phyloP scores from a whole-genome alignment of 2,329 filamentous ascomycete genomes.

The Apiospora malaysiana region DNA sequence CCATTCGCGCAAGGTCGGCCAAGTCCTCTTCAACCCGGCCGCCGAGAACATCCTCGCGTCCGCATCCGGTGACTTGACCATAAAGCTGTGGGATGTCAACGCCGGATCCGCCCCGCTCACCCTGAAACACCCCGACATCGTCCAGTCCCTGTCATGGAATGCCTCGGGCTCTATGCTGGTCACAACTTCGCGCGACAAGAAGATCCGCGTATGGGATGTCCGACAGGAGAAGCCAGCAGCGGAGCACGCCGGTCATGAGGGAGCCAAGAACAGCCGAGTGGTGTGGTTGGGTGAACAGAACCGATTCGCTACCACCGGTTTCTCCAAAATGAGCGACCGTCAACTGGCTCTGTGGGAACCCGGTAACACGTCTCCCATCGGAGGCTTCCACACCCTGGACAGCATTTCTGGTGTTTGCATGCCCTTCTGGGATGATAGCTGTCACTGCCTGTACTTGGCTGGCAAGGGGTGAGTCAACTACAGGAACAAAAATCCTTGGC shows the following conservation, averaged over 20 bases:
- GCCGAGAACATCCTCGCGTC: conserved; percentile 96
- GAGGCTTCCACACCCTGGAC: conserved; percentile 88
- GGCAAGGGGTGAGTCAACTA: conserved; percentile 83
- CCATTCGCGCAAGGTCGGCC: conserved; percentile 94
- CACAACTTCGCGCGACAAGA: conserved; percentile 97
- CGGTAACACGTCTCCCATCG: conserved; percentile 83
- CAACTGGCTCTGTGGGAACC: conserved; percentile 97
- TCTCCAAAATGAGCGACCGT: conserved; percentile 97
- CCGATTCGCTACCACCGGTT: conserved; percentile 93
- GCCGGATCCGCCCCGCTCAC: conserved; percentile 76
- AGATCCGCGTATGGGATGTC: conserved; percentile 96
- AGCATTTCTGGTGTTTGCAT: conserved; percentile 98
- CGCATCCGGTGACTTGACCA: conserved; percentile 89
- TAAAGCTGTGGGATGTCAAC: conserved; percentile 95
- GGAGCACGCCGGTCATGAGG: conserved; percentile 83
- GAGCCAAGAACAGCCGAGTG: conserved; percentile 95
- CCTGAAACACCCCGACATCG: conserved; percentile 87
- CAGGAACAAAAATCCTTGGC: background rate
- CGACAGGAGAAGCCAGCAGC: conserved; percentile 88
- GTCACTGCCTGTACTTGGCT: conserved; percentile 92
- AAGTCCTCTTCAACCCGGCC: conserved; percentile 96
- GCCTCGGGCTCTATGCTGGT: conserved; percentile 84
- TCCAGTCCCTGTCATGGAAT: conserved; percentile 96
- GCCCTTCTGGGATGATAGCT: conserved; percentile 98
- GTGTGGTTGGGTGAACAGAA: conserved; percentile 99